phyloP scores from a whole-genome alignment of 176 grass and related monocot genomes.

The Canna indica region DNA sequence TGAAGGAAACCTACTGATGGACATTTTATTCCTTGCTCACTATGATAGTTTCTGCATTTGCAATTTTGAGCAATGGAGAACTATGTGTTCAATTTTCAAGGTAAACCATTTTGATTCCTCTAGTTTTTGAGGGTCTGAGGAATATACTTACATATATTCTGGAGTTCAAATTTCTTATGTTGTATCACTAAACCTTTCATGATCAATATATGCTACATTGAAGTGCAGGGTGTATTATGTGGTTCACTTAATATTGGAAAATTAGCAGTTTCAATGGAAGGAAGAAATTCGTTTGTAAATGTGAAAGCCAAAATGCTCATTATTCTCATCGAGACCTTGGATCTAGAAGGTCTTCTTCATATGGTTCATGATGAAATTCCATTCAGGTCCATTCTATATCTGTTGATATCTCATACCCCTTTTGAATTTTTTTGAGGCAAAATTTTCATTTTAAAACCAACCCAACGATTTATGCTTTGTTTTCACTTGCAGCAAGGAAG shows the following conservation, averaged over 20 bases:
- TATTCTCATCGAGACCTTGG: slow-evolving; percentile 80
- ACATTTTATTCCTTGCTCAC: slow-evolving; percentile 73
- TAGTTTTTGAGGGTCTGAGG: no score
- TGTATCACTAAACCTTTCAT: background rate
- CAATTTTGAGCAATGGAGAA: slow-evolving; percentile 58
- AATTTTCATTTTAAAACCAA: background rate
- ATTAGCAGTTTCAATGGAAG: slow-evolving; percentile 61
- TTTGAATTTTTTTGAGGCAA: slow-evolving; percentile 3
- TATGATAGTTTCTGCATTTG: slow-evolving; percentile 76
- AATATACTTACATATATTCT: no score
- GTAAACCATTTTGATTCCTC: slow-evolving; percentile 25
- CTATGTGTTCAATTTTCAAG: slow-evolving; percentile 63
- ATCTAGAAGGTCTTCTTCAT: slow-evolving; percentile 73
- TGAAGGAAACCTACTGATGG: slow-evolving; percentile 78
- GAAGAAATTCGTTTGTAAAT: slow-evolving; percentile 63
- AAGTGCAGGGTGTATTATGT: slow-evolving; percentile 54
- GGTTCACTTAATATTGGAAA: slow-evolving; percentile 68
- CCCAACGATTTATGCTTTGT: background rate
- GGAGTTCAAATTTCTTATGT: slow-evolving; percentile 16
- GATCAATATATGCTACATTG: background rate
- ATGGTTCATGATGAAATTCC: slow-evolving; percentile 70
- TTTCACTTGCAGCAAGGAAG: slow-evolving; percentile 39
- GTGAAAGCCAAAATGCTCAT: slow-evolving; percentile 74
- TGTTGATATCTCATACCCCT: slow-evolving; percentile 1
- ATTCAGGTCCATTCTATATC: slow-evolving; percentile 42